Conservation (phyloP, 1,284 basidiomycete species). For the Sanghuangporus sanghuang region DNA sequence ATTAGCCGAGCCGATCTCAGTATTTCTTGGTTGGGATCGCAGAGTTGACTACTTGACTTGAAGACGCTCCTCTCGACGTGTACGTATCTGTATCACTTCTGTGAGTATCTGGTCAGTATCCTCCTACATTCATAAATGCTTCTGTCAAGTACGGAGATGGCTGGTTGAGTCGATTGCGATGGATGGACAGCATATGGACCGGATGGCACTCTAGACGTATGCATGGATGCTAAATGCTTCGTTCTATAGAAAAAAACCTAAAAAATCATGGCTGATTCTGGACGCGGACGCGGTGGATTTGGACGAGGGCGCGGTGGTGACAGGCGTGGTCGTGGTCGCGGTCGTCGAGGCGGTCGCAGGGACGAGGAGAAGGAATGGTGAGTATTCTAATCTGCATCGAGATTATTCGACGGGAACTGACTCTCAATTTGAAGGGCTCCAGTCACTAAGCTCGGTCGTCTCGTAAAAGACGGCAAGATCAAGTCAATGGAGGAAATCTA, state of each 20-base stretch:
- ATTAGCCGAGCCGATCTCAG: background rate
- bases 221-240: constrained; percentile 12
- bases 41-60: background rate
- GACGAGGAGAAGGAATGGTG: constrained; percentile 99
- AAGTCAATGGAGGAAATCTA: constrained; percentile 99
- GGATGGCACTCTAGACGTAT: constrained; percentile 18
- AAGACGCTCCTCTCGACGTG: constrained; percentile 8
- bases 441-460: constrained; percentile 98
- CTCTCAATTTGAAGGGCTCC: constrained; percentile 64
- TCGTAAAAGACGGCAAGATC: constrained; percentile 99
- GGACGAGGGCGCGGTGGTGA: constrained; percentile 50
- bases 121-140: background rate
- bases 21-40: background rate
- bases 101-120: background rate
- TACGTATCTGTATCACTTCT: constrained; percentile 1
- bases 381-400: constrained; percentile 28
- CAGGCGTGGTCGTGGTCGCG: constrained; percentile 83
- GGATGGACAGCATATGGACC: constrained; percentile 19
- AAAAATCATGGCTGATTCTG: constrained; percentile 69
- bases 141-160: background rate
- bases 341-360: constrained; percentile 94
- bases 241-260: constrained; percentile 26
- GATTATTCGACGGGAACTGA: background rate
- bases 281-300: constrained; percentile 79
- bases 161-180: constrained; percentile 17